Evolutionary conservation across 1,284 basidiomycete species (phyloP), one percentile per base, ranked within the genome.

Genomic region (Malassezia sp.): DNA sequence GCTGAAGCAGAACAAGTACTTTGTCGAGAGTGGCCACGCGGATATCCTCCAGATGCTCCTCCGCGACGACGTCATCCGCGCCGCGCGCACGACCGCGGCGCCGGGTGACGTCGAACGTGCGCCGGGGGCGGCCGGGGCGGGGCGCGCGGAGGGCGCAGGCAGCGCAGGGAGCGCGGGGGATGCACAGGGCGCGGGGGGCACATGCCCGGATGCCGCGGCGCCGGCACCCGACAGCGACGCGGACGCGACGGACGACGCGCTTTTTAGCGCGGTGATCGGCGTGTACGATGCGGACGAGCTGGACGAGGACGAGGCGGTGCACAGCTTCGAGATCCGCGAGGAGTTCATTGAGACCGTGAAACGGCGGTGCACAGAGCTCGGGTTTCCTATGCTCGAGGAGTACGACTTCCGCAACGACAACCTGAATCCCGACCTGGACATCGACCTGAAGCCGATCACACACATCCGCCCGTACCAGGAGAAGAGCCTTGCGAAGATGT

Each of bases 391-490:
- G 65, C 56, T 68, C 4, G 67, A 70, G 47, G 67, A 70, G 48
- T 70, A 70, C 53, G 67, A 70, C 38, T 70, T 68, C 50, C 60
- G 67, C 29, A 67, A 66, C 42, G 67, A 70, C 38, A 56, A 57
- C 33, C 55, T 67, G 39, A 70, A 70, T 34, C 56, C 67, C 14
- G 64, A 70, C 36, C 57, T 70, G 23, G 63, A 66, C 49, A 68
- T 70, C 38, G 67, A 70, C 31, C 59, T 70, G 35, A 62, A 66
- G 44, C 67, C 67, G 21, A 63, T 61, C 40, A 70, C 67, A 5
- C 65, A 68, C 33, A 70, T 70, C 37, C 57, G 67, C 30, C 67
- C 67, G 1, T 70, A 70, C 44, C 67, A 70, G 42, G 67, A 69
- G 41, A 70, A 70, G 56, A 63, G 60, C 38, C 54, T 70, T 6